Base-by-base conservation (phyloP, 2,329 filamentous ascomycete species). In the Monosporascus sp. region DNA sequence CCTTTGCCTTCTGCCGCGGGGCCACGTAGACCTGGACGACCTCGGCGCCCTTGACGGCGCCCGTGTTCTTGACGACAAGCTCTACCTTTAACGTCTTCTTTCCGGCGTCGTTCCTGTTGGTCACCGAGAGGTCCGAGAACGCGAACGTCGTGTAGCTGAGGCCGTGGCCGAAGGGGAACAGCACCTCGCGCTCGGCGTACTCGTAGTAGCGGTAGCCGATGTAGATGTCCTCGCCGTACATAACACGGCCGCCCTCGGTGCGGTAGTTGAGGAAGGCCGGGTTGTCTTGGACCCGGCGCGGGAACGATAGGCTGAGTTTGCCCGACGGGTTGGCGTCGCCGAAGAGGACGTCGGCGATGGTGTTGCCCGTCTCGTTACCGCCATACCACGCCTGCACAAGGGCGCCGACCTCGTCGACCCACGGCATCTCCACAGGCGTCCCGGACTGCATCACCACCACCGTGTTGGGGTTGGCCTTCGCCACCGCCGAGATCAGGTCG, bases 161-260 rank as follows among this genome's bases (percentile, higher is more conserved):
- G 2, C 90, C 90, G 64, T 91, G 85, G 14, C 89, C 89, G 66
- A 95, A 95, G 53, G 86, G 79, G 70, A 92, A 94, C 28, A 87
- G 78, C 0, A 86, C 81, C 1, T 78, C 75, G 5, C 83, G 77
- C 37, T 84, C 77, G n/a, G 80, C 77, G 62, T 81, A 85, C 65
- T 94, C 89, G 68, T 90, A 94, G 74, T 85, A 91, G 22, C 88
- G 79, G 72, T 94, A 94, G 3, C 89, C 89, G 38, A 93, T 77
- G 67, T 90, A 93, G 46, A 94, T 76, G 56, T 90, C 89, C 69
- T 94, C 89, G 47, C 87, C 87, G 65, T 93, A 94, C 1, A 91
- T 73, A 0, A 86, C 84, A 53, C 87, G 80, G 45, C 87, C 82
- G 37, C 85, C 83, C 68, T 93, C 88, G 14, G 80, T 80, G 38